These are phyloP conservation scores for Rhizoclosmatium sp. DNA, from an alignment of 192 early-diverging fungal species.

Conservation along the genomic window DNA sequence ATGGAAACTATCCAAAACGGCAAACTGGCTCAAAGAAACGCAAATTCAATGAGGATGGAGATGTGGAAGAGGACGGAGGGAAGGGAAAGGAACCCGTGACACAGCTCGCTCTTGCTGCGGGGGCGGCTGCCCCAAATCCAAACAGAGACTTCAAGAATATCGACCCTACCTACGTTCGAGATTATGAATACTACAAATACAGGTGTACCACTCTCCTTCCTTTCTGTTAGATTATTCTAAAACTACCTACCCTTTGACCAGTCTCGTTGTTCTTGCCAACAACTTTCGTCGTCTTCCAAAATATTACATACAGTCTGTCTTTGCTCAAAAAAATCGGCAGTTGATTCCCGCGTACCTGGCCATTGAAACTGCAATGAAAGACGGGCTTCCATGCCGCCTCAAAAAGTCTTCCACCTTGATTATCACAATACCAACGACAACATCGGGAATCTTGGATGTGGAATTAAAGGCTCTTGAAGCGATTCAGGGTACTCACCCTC, in stretches of 20 bases:
- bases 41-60: conserved; percentile 1
- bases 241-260: neutral
- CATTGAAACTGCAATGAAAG: neutral
- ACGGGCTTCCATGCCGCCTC: neutral
- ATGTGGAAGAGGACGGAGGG: neutral
- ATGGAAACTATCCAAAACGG: conserved; percentile 26
- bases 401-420: conserved; percentile 9
- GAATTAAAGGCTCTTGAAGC: conserved; percentile 13
- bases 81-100: neutral
- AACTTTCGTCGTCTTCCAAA: conserved; percentile 22
- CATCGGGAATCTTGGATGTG: conserved; percentile 7
- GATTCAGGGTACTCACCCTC: neutral
- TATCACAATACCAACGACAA: neutral
- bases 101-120: neutral
- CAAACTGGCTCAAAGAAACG: neutral
- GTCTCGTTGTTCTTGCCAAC: conserved; percentile 12
- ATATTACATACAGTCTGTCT: neutral
- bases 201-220: neutral
- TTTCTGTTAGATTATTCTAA: neutral
- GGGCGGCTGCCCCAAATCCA: neutral
- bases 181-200: conserved; percentile 1
- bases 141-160: conserved; percentile 8
- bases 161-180: conserved; percentile 2
- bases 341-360: conserved; percentile 18
- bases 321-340: conserved; percentile 11